These are phyloP conservation scores for Solanum raphanifolium DNA, from an alignment of 257 asterid genomes.

Conservation along the genomic window DNA sequence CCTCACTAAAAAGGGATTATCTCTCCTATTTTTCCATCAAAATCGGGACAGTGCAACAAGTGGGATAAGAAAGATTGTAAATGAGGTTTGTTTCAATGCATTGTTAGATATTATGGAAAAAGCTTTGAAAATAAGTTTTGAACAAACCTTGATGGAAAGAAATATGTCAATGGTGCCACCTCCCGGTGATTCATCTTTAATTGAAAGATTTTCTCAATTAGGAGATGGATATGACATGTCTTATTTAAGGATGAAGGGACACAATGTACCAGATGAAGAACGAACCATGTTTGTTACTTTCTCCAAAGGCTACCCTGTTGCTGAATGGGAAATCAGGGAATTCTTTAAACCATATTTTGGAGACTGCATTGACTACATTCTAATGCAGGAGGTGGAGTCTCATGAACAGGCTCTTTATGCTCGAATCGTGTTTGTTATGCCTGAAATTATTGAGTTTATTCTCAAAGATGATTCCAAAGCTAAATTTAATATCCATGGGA, in stretches of 20 bases:
- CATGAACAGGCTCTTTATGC: conserved; percentile 53
- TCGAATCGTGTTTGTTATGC: conserved; percentile 22
- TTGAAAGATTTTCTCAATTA: conserved; percentile 4
- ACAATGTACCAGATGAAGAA: conserved; percentile 7
- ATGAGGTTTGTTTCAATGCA: conserved; percentile 23
- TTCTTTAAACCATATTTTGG: conserved; percentile 32
- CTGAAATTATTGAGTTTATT: conserved; percentile 12
- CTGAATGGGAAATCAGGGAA: conserved; percentile 33
- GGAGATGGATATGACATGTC: not conserved
- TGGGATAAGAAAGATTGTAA: conserved; percentile 8
- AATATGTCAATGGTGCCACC: not conserved
- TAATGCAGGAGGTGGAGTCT: conserved; percentile 41
- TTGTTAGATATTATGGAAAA: conserved; percentile 31
- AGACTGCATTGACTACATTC: conserved; percentile 36
- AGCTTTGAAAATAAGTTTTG: conserved; percentile 15
- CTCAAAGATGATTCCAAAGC: conserved; percentile 43
- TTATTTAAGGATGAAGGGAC: not conserved
- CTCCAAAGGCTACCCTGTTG: conserved; percentile 52
- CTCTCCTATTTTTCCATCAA: conserved; percentile 22
- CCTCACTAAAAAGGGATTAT: conserved; percentile 13
- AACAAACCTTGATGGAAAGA: not conserved
- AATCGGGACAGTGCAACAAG: not conserved
- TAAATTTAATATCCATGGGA: conserved; percentile 23
- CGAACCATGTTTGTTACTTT: conserved; percentile 56
- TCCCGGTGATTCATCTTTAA: not conserved